Evolutionary conservation across 176 grass and related monocot species (phyloP), one percentile per base, ranked within the genome.

Genomic region (Avena eriantha): DNA sequence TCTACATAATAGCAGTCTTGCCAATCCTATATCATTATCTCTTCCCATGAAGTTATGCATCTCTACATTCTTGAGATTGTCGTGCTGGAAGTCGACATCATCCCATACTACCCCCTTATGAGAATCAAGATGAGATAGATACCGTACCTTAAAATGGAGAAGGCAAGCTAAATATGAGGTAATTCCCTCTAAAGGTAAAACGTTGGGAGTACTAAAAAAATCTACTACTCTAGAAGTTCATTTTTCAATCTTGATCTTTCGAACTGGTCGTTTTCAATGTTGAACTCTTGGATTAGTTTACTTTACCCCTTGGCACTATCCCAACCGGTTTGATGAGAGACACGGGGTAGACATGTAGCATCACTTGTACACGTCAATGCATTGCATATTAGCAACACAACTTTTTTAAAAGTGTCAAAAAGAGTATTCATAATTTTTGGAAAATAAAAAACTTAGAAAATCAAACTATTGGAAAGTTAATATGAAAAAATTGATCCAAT

Each of bases 1-100:
- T 69, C 64, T 82, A 3, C 31, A 10, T 10, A 71, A n/a, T 46
- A 82, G 21, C 8, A 24, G 49, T n/a, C 48, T 70, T 8, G 66
- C 65, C 34, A 71, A 82, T 5, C 64, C 19, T 54, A 69, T 82
- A 16, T 69, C 47, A 18, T 69, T 82, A n/a, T 82, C 46, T 55
- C 80, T 69, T 22, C 80, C 80, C 24, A 4, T 69, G 63, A 82
- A 82, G 13, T 82, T 69, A 50, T 54, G 69, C 47, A 70, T 82
- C 47, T 69, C 47, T 15, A 82, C 47, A n/a, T 54, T 49, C 45
- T 82, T 82, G 64, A 82, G 36, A 15, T 10, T 53, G 18, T 22
- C 49, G 29, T 82, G 80, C 19, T 69, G 18, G 29, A 82, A 82
- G 45, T 69, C 22, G 11, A 54, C 21, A 69, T 54, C 48, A 24